A percentile compares a stretch with the other conserved stretches of the same genome.
These are phyloP conservation scores for Pleurotus ostreatus DNA, from an alignment of 768 basidiomycete genomes.

Conservation along the genomic window DNA sequence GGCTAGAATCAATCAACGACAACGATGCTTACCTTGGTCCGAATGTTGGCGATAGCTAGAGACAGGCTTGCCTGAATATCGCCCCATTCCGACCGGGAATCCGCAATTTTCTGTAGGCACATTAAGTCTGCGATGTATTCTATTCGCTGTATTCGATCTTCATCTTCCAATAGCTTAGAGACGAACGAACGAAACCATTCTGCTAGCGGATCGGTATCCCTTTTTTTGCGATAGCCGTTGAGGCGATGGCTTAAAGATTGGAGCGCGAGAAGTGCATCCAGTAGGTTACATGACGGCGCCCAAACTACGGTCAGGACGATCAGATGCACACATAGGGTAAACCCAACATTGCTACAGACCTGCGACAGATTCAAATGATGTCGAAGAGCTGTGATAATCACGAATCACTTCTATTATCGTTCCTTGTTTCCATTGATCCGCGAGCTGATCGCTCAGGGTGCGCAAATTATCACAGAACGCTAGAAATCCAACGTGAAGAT, in stretches of 20 bases:
- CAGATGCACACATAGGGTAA: background rate
- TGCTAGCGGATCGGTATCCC: background rate
- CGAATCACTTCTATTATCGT: slow-evolving; percentile 31
- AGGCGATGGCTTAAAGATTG: slow-evolving; percentile 53
- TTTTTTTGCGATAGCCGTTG: slow-evolving; percentile 32
- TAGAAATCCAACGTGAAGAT: slow-evolving; percentile 15
- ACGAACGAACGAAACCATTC: slow-evolving; percentile 6
- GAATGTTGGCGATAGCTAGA: slow-evolving; percentile 19
- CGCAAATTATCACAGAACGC: slow-evolving; percentile 45
- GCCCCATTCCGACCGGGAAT: slow-evolving; percentile 26
- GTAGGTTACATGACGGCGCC: slow-evolving; percentile 33
- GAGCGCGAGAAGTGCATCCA: slow-evolving; percentile 51
- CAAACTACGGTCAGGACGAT: slow-evolving; percentile 7
- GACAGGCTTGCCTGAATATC: slow-evolving; percentile 22
- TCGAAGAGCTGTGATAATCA: slow-evolving; percentile 13
- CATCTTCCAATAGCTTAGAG: background rate
- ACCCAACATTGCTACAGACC: background rate
- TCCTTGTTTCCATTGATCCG: slow-evolving; percentile 51
- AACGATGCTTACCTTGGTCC: slow-evolving; percentile 21
- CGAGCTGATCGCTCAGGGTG: slow-evolving; percentile 38
- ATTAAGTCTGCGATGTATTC: slow-evolving; percentile 37
- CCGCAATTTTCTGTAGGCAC: slow-evolving; percentile 41
- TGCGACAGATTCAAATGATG: background rate
- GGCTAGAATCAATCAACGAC: background rate
- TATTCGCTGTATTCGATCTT: background rate